Evolutionary conservation across 2,329 filamentous ascomycete species (phyloP).

Genomic region (Fusarium cyanostomum): DNA sequence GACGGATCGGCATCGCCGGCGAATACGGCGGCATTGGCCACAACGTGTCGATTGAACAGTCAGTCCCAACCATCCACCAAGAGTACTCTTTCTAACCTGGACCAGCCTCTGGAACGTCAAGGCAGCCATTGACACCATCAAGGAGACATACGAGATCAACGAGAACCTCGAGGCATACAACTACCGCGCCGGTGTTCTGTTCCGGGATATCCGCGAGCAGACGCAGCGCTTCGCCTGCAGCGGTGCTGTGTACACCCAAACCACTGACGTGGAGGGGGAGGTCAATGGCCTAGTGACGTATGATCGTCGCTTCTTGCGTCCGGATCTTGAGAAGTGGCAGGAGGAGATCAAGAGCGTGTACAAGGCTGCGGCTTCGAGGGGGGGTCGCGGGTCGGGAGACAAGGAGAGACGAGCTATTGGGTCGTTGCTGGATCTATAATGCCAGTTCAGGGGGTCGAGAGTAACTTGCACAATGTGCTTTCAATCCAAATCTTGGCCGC

Average conservation of each 20-base stretch:
- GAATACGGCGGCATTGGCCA: constrained; percentile 77
- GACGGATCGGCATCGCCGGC: constrained; percentile 73
- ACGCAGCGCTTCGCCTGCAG: constrained; percentile 70
- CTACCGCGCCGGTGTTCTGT: constrained; percentile 68
- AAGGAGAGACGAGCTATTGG: neutral
- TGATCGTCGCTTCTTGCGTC: constrained; percentile 68
- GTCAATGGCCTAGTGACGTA: constrained; percentile 77
- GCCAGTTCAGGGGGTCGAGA: neutral
- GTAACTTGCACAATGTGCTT: too few relatives aligned
- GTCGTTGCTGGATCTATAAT: constrained; percentile 14
- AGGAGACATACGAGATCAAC: constrained; percentile 74
- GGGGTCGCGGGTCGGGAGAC: constrained; percentile 6
- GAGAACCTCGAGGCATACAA: constrained; percentile 69
- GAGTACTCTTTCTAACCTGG: neutral
- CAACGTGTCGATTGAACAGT: constrained; percentile 65
- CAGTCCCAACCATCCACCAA: rapidly evolving
- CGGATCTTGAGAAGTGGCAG: constrained; percentile 67
- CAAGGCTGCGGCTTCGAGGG: constrained; percentile 56
- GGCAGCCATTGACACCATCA: constrained; percentile 66
- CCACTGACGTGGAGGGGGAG: constrained; percentile 78
- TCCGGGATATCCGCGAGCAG: constrained; percentile 69
- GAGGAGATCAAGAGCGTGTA: constrained; percentile 68
- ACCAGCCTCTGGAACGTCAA: constrained; percentile 71
- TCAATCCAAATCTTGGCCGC: too few relatives aligned
- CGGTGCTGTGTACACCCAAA: constrained; percentile 77